Conservation (phyloP, 2,329 filamentous ascomycete species). For the Penicillium capsulatum region DNA sequence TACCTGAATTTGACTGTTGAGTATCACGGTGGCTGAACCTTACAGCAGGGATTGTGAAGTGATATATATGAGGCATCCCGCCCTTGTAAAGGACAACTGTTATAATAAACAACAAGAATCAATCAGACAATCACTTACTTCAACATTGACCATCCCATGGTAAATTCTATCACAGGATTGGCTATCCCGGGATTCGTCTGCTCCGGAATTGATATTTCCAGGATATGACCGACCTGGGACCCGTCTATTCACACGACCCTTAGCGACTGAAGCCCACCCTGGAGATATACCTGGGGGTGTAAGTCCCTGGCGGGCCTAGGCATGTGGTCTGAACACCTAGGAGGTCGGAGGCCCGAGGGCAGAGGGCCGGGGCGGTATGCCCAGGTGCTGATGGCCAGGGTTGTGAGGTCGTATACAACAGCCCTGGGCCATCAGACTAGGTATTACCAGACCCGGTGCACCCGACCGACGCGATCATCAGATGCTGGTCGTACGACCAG, state of each 20-base stretch:
- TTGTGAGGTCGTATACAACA: constrained; percentile 5
- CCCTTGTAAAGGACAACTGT: no score
- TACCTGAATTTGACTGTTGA: no score
- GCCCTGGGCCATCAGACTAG: constrained; percentile 5
- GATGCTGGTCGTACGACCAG: constrained; percentile 12
- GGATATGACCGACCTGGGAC: no score
- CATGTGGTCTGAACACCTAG: constrained; percentile 7
- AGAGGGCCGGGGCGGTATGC: constrained; percentile 5
- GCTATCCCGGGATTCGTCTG: no score
- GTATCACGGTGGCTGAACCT: no score
- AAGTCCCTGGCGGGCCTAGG: constrained; percentile 6
- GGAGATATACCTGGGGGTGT: constrained; percentile 8
- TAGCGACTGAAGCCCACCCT: constrained; percentile 4
- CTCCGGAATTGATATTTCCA: no score
- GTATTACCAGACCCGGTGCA: constrained; percentile 4
- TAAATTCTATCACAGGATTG: no score
- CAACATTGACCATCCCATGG: no score
- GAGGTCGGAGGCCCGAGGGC: constrained; percentile 6
- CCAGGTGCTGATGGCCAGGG: constrained; percentile 3
- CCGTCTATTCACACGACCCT: background rate
- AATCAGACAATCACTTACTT: no score
- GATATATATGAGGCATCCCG: no score
- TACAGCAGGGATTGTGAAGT: no score
- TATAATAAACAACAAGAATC: no score
- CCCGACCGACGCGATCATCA: constrained; percentile 10